phyloP scores from a whole-genome alignment of 495 filamentous ascomycete species.

The Saxophila tyrrhenica region DNA sequence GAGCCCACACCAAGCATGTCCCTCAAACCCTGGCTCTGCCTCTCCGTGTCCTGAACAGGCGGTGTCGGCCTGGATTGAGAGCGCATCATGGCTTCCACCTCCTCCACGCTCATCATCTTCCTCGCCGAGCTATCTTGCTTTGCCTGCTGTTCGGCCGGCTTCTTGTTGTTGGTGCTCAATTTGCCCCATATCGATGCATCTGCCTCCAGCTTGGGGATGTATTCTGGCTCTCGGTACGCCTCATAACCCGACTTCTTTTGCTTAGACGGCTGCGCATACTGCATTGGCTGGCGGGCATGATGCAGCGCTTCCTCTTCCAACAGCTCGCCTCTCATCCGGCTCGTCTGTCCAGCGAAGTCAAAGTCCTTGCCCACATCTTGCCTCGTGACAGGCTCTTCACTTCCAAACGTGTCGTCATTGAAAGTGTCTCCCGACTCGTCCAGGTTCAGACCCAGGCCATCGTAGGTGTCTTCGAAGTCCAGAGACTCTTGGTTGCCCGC shows the following conservation, averaged over 20 bases:
- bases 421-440: constrained; percentile 89
- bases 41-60: constrained; percentile 3
- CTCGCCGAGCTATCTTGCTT: constrained; percentile 26
- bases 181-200: constrained; percentile 89
- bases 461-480: constrained; percentile 97
- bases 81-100: constrained; percentile 90
- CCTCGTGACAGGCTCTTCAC: constrained; percentile 31
- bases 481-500: constrained; percentile 60
- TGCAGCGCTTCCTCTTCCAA: constrained; percentile 80
- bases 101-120: constrained; percentile 92
- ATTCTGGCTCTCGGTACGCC: constrained; percentile 64
- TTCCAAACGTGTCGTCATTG: constrained; percentile 97
- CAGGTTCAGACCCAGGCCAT: constrained; percentile 83
- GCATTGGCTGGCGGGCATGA: constrained; percentile 31
- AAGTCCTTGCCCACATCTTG: constrained; percentile 75
- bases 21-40: constrained; percentile 15
- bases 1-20: constrained; percentile 21
- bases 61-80: constrained; percentile 43
- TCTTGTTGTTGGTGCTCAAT: constrained; percentile 42
- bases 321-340: constrained; percentile 70
- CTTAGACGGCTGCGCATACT: constrained; percentile 38
- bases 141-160: constrained; percentile 22
- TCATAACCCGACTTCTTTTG: constrained; percentile 73
- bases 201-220: constrained; percentile 75
- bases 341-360: constrained; percentile 90